Conservation (phyloP, 2,329 filamentous ascomycete species). For the Fusarium marasasianum region DNA sequence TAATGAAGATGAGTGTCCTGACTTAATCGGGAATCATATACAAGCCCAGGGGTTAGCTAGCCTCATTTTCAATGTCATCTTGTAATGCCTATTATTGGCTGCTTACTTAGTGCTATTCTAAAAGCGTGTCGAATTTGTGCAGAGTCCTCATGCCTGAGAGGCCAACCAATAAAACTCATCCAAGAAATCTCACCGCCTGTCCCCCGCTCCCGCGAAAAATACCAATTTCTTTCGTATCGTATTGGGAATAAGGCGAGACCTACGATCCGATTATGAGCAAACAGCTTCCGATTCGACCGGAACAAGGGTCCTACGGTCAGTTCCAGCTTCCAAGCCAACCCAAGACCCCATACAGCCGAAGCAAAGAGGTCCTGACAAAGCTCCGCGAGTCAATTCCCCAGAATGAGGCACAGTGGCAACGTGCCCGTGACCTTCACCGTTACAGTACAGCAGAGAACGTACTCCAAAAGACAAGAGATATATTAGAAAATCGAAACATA, state of each 20-base stretch:
- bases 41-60: too few relatives aligned
- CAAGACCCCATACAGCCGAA: accelerated
- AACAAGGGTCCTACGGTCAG: neutral
- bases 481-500: neutral
- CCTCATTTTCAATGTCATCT: too few relatives aligned
- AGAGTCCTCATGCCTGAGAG: accelerated
- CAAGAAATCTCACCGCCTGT: neutral
- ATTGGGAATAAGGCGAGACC: accelerated
- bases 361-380: accelerated
- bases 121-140: accelerated
- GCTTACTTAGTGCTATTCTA: accelerated
- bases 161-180: neutral
- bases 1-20: too few relatives aligned
- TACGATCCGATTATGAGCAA: accelerated
- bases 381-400: neutral
- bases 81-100: neutral
- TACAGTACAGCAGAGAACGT: neutral
- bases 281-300: neutral
- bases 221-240: accelerated
- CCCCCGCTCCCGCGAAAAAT: neutral
- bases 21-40: too few relatives aligned
- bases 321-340: neutral
- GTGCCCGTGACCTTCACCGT: accelerated
- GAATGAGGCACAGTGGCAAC: neutral
- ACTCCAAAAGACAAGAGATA: neutral